These are phyloP conservation scores for Neoboletus magnificus DNA, from an alignment of 768 basidiomycete genomes.

Conservation along the genomic window DNA sequence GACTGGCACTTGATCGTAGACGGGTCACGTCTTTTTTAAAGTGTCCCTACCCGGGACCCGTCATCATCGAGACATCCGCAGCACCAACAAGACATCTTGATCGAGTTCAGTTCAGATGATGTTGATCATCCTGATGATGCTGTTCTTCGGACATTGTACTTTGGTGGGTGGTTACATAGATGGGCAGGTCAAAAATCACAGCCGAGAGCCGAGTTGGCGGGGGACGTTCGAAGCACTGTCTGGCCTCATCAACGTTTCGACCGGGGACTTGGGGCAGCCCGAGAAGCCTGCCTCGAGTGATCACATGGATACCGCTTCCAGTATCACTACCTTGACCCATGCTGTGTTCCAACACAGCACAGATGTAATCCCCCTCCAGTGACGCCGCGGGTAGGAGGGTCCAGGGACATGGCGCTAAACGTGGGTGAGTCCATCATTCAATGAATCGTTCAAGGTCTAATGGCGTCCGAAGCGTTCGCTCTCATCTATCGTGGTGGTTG, in stretches of 20 bases:
- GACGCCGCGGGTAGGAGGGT: no score
- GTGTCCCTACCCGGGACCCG: not conserved
- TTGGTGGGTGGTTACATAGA: not conserved
- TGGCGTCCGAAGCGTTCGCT: not conserved
- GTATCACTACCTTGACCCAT: not conserved
- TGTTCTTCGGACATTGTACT: not conserved
- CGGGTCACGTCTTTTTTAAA: not conserved
- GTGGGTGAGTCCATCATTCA: not conserved
- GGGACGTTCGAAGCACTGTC: not conserved
- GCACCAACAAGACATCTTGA: not conserved
- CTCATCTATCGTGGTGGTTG: not conserved
- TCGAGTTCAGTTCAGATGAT: no score
- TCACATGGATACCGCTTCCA: no score
- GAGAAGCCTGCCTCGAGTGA: not conserved
- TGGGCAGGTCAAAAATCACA: not conserved
- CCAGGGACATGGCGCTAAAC: no score
- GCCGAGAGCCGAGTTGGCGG: not conserved
- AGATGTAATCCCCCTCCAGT: not conserved
- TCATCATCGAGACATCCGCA: not conserved
- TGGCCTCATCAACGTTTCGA: not conserved
- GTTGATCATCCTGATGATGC: not conserved
- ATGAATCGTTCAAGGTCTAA: not conserved
- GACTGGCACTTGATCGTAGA: not conserved
- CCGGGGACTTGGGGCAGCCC: not conserved
- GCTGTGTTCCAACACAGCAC: not conserved